Percentiles rank a stretch among this genome's conserved stretches.
These are phyloP conservation scores for Anisodus tanguticus DNA, from an alignment of 257 asterid species.

Conservation along the genomic window DNA sequence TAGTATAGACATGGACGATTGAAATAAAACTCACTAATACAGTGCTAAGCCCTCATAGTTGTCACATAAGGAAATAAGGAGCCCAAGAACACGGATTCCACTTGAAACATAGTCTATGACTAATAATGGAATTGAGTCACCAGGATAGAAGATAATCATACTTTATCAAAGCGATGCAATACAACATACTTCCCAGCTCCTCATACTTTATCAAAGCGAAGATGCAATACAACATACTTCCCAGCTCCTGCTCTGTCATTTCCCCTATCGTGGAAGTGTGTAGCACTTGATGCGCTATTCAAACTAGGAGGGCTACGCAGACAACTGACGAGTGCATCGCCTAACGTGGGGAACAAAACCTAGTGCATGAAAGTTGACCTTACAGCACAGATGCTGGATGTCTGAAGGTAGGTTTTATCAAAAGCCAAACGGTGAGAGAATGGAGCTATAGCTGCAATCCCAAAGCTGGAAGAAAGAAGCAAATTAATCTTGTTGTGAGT, in stretches of 20 bases:
- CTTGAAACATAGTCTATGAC: not conserved
- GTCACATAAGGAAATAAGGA: not conserved
- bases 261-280: not conserved
- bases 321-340: slow-evolving; percentile 45
- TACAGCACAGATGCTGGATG: slow-evolving; percentile 53
- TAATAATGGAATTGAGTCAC: slow-evolving; percentile 2
- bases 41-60: not conserved
- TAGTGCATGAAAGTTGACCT: slow-evolving; percentile 50
- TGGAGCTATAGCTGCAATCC: slow-evolving; percentile 54
- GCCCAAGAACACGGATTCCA: not conserved
- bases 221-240: slow-evolving; percentile 53
- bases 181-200: slow-evolving; percentile 53
- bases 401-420: slow-evolving; percentile 48
- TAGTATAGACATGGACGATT: slow-evolving; percentile 7
- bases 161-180: slow-evolving; percentile 58
- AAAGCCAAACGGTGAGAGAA: slow-evolving; percentile 58
- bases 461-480: slow-evolving; percentile 42
- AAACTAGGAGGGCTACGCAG: slow-evolving; percentile 38
- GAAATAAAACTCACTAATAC: not conserved
- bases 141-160: slow-evolving; percentile 32
- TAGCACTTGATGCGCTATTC: slow-evolving; percentile 30
- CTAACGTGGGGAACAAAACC: slow-evolving; percentile 53
- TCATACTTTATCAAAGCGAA: slow-evolving; percentile 56
- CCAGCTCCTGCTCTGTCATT: slow-evolving; percentile 43
- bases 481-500: not conserved